Percentiles rank a stretch among this genome's conserved stretches.
phyloP scores from a whole-genome alignment of 768 basidiomycete species.

The Trametes coccinea region DNA sequence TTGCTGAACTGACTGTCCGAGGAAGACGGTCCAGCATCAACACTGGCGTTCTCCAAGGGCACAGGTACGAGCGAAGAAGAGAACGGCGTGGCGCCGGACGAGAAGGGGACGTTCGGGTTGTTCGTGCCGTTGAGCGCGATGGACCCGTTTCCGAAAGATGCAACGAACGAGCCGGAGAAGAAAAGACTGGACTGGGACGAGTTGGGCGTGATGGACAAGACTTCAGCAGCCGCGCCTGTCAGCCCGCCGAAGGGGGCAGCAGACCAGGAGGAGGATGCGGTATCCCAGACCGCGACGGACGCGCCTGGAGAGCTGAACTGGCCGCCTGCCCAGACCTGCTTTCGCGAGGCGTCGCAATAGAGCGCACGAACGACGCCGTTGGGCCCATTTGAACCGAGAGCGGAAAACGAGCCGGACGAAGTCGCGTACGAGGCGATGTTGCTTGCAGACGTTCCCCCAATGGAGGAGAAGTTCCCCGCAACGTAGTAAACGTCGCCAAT shows the following conservation, averaged over 20 bases:
- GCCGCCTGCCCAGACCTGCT: conserved; percentile 80
- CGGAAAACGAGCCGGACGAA: conserved; percentile 54
- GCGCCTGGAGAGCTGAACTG: conserved; percentile 66
- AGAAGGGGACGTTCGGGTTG: conserved; percentile 85
- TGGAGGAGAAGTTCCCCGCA: conserved; percentile 79
- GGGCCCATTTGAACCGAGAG: conserved; percentile 68
- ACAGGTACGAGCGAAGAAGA: conserved; percentile 88
- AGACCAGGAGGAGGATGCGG: conserved; percentile 66
- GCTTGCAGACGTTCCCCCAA: conserved; percentile 55
- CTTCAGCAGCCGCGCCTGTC: conserved; percentile 63
- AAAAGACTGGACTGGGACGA: conserved; percentile 72
- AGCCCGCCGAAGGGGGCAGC: conserved; percentile 82
- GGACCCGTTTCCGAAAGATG: conserved; percentile 60
- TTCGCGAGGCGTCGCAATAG: conserved; percentile 69
- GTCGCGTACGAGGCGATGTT: conserved; percentile 81
- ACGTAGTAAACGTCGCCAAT: conserved; percentile 73
- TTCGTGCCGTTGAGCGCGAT: conserved; percentile 61
- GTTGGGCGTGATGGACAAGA: conserved; percentile 76
- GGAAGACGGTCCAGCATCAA: conserved; percentile 65
- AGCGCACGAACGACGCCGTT: conserved; percentile 73
- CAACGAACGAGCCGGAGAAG: conserved; percentile 87
- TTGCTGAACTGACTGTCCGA: conserved; percentile 58
- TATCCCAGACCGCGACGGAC: conserved; percentile 73
- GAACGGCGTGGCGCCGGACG: conserved; percentile 79
- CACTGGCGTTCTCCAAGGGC: conserved; percentile 58